phyloP scores from a whole-genome alignment of 2,329 filamentous ascomycete genomes.

The Cytospora chrysosperma region DNA sequence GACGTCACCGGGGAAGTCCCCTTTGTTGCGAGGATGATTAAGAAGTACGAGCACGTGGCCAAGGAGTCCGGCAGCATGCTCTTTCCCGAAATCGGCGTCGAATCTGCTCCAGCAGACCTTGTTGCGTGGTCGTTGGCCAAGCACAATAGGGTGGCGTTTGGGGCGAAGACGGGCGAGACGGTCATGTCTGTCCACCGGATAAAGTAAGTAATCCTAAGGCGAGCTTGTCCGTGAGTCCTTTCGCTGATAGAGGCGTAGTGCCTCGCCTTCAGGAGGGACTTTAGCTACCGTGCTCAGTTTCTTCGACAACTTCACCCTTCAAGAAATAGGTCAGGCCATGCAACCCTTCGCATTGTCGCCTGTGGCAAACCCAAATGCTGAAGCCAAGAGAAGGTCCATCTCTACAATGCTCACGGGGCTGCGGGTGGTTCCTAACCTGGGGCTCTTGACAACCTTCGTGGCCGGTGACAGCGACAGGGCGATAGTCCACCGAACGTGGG shows the following conservation, averaged over 20 bases:
- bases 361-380: slow-evolving; percentile 42
- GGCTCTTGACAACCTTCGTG: slow-evolving; percentile 54
- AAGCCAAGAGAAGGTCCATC: slow-evolving; percentile 36
- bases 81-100: slow-evolving; percentile 61
- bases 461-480: slow-evolving; percentile 50
- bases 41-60: slow-evolving; percentile 55
- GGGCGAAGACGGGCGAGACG: slow-evolving; percentile 52
- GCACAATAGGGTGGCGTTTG: slow-evolving; percentile 49
- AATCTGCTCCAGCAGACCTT: slow-evolving; percentile 62
- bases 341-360: slow-evolving; percentile 59
- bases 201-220: slow-evolving; percentile 32
- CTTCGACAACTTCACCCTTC: slow-evolving; percentile 51
- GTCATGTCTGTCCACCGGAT: slow-evolving; percentile 49
- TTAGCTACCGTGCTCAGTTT: slow-evolving; percentile 64
- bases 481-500: slow-evolving; percentile 63
- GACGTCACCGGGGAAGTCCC: slow-evolving; percentile 62
- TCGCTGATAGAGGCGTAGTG: slow-evolving; percentile 35
- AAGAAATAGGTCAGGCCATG: slow-evolving; percentile 45
- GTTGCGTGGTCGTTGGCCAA: slow-evolving; percentile 54
- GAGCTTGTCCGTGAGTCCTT: background rate
- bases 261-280: slow-evolving; percentile 62
- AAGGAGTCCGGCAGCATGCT: slow-evolving; percentile 56
- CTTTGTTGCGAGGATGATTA: slow-evolving; percentile 59
- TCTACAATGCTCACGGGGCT: slow-evolving; percentile 51
- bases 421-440: slow-evolving; percentile 49